phyloP scores from a whole-genome alignment of 2,329 filamentous ascomycete genomes.

The Epichloe hybrida region DNA sequence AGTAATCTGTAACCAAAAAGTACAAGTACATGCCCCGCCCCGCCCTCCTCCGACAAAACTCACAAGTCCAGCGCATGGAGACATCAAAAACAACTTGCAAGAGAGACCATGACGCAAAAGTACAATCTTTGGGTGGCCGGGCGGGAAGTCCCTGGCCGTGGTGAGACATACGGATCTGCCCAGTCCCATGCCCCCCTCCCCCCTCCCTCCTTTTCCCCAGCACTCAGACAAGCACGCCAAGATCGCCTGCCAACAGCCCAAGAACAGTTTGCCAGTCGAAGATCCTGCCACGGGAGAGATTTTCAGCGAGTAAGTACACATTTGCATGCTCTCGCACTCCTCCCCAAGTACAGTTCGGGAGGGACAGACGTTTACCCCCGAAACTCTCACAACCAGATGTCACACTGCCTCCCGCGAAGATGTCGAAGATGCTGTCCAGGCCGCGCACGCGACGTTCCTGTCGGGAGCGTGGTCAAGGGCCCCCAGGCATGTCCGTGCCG shows the following conservation, averaged over 20 bases:
- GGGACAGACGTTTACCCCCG: background rate
- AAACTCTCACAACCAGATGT: slow-evolving; percentile 8
- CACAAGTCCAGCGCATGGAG: background rate
- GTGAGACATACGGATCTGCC: slow-evolving; percentile 1
- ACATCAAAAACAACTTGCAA: background rate
- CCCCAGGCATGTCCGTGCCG: too few relatives aligned
- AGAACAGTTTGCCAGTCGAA: slow-evolving; percentile 36
- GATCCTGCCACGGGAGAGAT: slow-evolving; percentile 39
- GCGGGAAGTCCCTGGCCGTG: slow-evolving; percentile 2
- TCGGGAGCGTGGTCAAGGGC: too few relatives aligned
- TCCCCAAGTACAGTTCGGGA: background rate
- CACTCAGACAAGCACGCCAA: background rate
- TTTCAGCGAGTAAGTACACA: slow-evolving; percentile 32
- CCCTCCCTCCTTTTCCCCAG: too few relatives aligned
- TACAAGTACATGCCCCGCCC: too few relatives aligned
- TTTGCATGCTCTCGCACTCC: background rate
- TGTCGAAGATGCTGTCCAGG: slow-evolving; percentile 14
- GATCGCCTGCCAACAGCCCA: background rate
- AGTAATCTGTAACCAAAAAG: too few relatives aligned
- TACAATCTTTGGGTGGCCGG: slow-evolving; percentile 7
- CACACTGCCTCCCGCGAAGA: slow-evolving; percentile 17
- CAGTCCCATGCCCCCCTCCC: too few relatives aligned
- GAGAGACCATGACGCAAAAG: background rate
- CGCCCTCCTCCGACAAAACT: background rate
- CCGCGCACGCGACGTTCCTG: slow-evolving; percentile 41